Base-by-base conservation (phyloP, 176 grass and related monocot species). In the Poa pratensis region DNA sequence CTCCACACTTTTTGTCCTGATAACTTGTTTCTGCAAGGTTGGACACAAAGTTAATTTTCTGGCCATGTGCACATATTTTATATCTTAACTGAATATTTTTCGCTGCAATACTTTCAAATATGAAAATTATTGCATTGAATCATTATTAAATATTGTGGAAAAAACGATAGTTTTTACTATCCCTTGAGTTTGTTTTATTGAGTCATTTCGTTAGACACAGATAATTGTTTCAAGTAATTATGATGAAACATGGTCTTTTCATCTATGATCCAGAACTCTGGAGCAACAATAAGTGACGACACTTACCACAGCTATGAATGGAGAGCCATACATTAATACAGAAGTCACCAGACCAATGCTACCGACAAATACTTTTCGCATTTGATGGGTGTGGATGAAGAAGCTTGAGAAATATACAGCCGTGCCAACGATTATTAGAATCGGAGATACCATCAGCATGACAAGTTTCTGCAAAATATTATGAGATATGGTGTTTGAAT, bases 1-100 rank as follows among this genome's bases (percentile, higher is more conserved):
- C 76, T 94, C 89, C 75, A 94, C 91, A 52, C 94, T 96, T 63
- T 90, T 96, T 13, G 91, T 94, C 91, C 37, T 88, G 37, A 94
- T 84, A 28, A 96, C 94, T 88, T 83, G 89, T 86, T 88, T 90
- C 91, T 93, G 82, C 63, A 78, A 83, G 77, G 63, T 3, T 52
- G 34, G 5, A 66, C 24, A 40, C 30, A 66, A 42, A 34, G 77
- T 79, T 80, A 5, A 1, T 53, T 40, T 17, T 32, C 63, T 17
- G 18, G 7, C 4, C 24, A 69, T 83, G 62, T 32, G 62, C 14
- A 65, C 26, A 30, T 16, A 23, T 26, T 23, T 50, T 73, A 42
- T 50, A 40, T 77, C 35, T 82, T 82, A 77, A n/a, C 9, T 51
- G 57, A 84, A 49, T 20, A 22, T 67, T 63, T 76, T 20, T 54